Percentiles rank a stretch among this genome's conserved stretches.
Evolutionary conservation across 495 filamentous ascomycete genomes (phyloP).

Genomic region (Tuber borchii): DNA sequence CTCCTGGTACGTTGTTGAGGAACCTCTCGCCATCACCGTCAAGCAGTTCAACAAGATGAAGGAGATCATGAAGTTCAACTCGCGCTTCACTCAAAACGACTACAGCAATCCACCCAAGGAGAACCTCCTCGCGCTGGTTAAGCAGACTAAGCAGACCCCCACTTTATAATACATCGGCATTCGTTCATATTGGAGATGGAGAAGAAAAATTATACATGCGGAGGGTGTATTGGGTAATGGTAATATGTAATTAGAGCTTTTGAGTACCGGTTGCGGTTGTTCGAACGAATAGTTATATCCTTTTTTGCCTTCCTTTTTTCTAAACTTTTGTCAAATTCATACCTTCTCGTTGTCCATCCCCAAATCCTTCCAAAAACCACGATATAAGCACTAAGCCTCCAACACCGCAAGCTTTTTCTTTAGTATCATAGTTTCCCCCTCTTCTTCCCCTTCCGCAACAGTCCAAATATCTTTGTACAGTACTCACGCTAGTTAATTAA

Average conservation of each 20-base stretch:
- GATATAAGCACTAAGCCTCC: not conserved
- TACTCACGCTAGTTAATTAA: not conserved
- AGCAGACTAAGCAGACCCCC: not conserved
- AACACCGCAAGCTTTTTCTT: not conserved
- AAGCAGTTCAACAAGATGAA: slow-evolving; percentile 51
- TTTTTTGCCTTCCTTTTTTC: not conserved
- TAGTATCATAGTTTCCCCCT: not conserved
- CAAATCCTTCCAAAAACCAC: no score
- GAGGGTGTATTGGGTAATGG: not conserved
- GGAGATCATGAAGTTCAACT: slow-evolving; percentile 59
- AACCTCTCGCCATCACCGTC: slow-evolving; percentile 50
- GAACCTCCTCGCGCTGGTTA: slow-evolving; percentile 12
- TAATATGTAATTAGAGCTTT: not conserved
- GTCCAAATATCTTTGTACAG: not conserved
- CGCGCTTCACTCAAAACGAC: slow-evolving; percentile 52
- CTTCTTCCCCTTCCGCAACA: not conserved
- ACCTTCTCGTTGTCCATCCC: not conserved
- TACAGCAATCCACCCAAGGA: slow-evolving; percentile 7
- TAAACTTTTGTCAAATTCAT: not conserved
- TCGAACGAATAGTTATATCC: not conserved
- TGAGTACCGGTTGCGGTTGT: not conserved
- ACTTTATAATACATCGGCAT: not conserved
- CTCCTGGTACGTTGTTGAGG: slow-evolving; percentile 53
- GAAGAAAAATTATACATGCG: not conserved
- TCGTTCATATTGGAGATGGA: not conserved